A percentile compares a stretch with the other conserved stretches of the same genome.
phyloP scores from a whole-genome alignment of 2,329 filamentous ascomycete species.

The Pseudocercospora eumusae region DNA sequence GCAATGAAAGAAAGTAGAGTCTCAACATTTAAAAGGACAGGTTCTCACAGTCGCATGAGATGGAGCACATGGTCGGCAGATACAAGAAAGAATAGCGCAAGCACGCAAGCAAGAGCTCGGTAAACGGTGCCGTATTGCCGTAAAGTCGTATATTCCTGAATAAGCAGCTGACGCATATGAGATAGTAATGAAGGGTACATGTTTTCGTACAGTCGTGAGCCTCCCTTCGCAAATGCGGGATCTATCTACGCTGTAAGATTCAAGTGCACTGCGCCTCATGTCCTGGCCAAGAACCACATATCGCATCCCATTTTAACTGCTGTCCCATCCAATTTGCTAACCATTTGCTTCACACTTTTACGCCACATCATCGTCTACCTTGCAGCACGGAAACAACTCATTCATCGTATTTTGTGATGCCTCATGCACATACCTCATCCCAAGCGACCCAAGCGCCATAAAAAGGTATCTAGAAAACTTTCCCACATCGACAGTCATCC shows the following conservation, averaged over 20 bases:
- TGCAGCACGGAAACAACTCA: neutral
- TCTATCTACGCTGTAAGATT: neutral
- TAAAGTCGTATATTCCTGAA: too few species aligned
- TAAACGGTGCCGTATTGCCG: conserved; percentile 11
- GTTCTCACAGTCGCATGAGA: neutral
- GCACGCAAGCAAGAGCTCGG: neutral
- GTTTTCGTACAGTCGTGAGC: neutral
- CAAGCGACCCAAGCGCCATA: neutral
- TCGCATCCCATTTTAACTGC: conserved; percentile 1
- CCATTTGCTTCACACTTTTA: neutral
- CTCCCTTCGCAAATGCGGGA: neutral
- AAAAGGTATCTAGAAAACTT: conserved; percentile 19
- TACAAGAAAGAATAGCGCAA: neutral
- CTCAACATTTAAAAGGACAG: too few species aligned
- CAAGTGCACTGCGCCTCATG: neutral
- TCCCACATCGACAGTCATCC: conserved; percentile 1
- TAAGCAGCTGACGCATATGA: too few species aligned
- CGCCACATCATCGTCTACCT: neutral
- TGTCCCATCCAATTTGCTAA: conserved; percentile 1
- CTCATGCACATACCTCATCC: conserved; percentile 1
- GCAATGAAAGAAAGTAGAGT: too few species aligned
- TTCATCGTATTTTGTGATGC: conserved; percentile 9
- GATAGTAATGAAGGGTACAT: too few species aligned
- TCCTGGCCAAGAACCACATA: neutral
- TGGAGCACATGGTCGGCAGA: neutral